Base-by-base conservation (phyloP, 208 protist genomes). In the Leishmania mexicana region DNA sequence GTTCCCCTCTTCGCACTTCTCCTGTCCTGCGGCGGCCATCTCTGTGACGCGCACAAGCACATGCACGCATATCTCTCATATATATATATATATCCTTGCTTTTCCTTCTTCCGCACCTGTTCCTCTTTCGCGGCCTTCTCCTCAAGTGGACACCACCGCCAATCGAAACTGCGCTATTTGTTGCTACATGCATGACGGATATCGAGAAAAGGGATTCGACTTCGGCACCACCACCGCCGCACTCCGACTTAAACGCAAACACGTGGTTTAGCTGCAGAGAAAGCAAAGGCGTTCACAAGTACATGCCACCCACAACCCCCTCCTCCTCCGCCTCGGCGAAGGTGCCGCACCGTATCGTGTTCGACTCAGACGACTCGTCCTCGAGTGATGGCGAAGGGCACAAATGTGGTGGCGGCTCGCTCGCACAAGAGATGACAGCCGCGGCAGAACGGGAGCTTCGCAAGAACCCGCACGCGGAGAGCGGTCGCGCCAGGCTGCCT, bases 391-490 rank as follows among this genome's bases (percentile, higher is more conserved):
- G 76, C n/a, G 83, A 84, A 65, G 64, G 78, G 10, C 24, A 60
- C 47, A 53, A 67, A 28, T 45, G 28, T 13, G 76, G 79, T 10
- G 81, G 71, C 5, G 75, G 84, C 67, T 38, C 73, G 28, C 86
- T 97, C 54, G 85, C 80, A 5, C 81, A 81, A 42, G 89, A 93
- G 58, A 87, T 97, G 81, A 85, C 86, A 11, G 73, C 78, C 8
- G 92, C 92, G 2, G 87, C 83, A 5, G 82, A 85, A 57, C 80
- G 89, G 5, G 87, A 94, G 80, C 74, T 78, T 35, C 80, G 85
- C 42, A 90, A 87, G 58, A 95, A 97, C 76, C 94, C 92, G 0
- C 94, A 97, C 82, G 91, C 90, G 1, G 85, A 91, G 51, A 74
- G 72, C 28, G 90, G 90, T 6, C 85, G 88, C 65, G 90, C 90